Conservation (phyloP, 345 rosid species). For the Ricinus communis region DNA sequence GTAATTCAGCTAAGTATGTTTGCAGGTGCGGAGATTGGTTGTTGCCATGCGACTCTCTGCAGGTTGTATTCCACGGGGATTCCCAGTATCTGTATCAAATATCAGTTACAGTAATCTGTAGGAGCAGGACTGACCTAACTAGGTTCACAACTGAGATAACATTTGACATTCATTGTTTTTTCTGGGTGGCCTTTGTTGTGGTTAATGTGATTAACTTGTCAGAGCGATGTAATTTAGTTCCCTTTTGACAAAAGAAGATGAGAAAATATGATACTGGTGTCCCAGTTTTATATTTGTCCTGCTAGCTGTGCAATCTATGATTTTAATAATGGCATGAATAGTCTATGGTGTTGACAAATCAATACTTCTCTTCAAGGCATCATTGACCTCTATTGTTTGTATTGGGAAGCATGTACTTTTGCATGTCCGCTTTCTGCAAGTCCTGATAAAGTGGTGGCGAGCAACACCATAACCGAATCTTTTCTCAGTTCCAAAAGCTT, state of each 20-base stretch:
- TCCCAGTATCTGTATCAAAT: slow-evolving; percentile 10
- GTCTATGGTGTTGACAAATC: no score
- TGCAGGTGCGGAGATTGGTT: slow-evolving; percentile 10
- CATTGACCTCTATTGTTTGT: no score
- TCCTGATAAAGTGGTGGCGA: no score
- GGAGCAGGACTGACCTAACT: slow-evolving; percentile 30
- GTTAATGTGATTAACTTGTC: neutral
- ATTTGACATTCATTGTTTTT: slow-evolving; percentile 5
- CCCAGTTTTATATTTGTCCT: neutral
- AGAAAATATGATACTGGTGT: neutral
- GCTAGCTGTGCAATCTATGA: no score
- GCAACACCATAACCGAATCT: no score
- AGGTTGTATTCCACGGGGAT: slow-evolving; percentile 18
- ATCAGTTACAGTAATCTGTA: slow-evolving; percentile 13
- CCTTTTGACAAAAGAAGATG: neutral
- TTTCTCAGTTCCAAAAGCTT: no score
- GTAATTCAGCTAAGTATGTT: slow-evolving; percentile 1
- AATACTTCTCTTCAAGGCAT: no score
- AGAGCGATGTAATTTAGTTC: neutral
- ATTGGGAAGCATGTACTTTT: no score
- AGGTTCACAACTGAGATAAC: slow-evolving; percentile 8
- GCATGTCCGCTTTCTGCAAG: no score
- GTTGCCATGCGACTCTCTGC: neutral
- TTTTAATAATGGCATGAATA: neutral
- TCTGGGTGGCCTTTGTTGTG: slow-evolving; percentile 8